phyloP scores from a whole-genome alignment of 2,329 filamentous ascomycete genomes.

The Xylaria sp. region DNA sequence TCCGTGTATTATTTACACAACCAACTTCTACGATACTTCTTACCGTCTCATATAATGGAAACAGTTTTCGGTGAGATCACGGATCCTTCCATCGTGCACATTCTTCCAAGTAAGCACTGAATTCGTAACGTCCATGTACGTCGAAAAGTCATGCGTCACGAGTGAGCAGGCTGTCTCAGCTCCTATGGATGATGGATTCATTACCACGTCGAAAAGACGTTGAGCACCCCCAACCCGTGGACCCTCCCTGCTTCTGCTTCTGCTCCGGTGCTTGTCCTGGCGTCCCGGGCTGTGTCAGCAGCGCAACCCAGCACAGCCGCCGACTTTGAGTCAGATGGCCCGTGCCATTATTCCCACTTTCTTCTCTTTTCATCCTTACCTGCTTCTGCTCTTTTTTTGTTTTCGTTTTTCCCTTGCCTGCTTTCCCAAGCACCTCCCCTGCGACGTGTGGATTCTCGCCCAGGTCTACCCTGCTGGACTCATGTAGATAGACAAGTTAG shows the following conservation, averaged over 20 bases:
- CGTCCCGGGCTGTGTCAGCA: not conserved
- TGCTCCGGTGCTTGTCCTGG: too few relatives aligned
- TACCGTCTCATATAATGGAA: too few relatives aligned
- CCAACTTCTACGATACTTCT: too few relatives aligned
- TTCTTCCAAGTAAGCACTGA: too few relatives aligned
- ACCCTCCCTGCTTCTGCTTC: not conserved
- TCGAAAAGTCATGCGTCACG: conserved; percentile 7
- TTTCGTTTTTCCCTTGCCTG: not conserved
- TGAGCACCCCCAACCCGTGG: conserved; percentile 7
- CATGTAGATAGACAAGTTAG: not conserved
- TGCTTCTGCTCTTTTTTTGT: not conserved
- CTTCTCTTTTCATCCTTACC: too few relatives aligned
- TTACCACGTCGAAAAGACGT: too few relatives aligned
- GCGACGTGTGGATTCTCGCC: not conserved
- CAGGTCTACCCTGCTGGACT: not conserved
- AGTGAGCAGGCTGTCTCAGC: conserved; percentile 12
- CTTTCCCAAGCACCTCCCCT: not conserved
- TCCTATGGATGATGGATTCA: too few relatives aligned
- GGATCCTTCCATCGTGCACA: too few relatives aligned
- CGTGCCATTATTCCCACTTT: too few relatives aligned
- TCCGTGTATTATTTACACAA: too few relatives aligned
- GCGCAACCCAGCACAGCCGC: not conserved
- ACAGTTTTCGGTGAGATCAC: too few relatives aligned
- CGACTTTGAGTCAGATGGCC: not conserved
- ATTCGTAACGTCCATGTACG: too few relatives aligned